Percentiles rank a stretch among this genome's conserved stretches.
These are phyloP conservation scores for Stachybotrys chartarum DNA, from an alignment of 2,329 filamentous ascomycete genomes.

Conservation along the genomic window DNA sequence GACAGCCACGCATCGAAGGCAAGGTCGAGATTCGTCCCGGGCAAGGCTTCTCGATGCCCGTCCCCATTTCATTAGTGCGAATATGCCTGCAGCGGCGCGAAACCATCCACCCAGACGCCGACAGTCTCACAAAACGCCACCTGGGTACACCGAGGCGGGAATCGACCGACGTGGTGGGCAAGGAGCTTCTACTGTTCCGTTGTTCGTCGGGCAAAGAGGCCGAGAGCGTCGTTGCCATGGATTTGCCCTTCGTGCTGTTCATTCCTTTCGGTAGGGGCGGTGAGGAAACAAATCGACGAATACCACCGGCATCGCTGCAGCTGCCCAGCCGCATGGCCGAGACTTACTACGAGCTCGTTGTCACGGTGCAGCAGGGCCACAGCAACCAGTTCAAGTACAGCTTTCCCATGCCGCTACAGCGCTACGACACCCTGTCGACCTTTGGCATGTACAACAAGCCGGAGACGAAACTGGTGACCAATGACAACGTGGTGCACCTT, in stretches of 20 bases:
- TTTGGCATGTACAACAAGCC: conserved; percentile 99
- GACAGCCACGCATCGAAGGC: conserved; percentile 88
- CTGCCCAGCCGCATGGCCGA: conserved; percentile 90
- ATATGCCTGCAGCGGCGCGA: conserved; percentile 91
- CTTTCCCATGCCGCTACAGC: conserved; percentile 82
- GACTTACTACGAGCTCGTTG: conserved; percentile 93
- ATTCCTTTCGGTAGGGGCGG: conserved; percentile 91
- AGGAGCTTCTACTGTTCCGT: conserved; percentile 87
- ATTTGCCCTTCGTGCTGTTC: conserved; percentile 93
- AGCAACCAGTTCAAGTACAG: conserved; percentile 82
- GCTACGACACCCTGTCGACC: conserved; percentile 94
- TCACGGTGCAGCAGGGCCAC: conserved; percentile 87
- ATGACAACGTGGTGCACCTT: conserved; percentile 85
- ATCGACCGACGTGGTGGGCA: conserved; percentile 85
- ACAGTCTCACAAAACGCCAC: conserved; percentile 88
- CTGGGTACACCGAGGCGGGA: conserved; percentile 86
- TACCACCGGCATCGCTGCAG: conserved; percentile 87
- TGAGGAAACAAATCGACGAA: conserved; percentile 80
- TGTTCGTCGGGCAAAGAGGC: conserved; percentile 77
- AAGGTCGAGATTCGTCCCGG: conserved; percentile 93
- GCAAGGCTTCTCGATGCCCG: conserved; percentile 78
- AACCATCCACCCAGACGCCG: conserved; percentile 92
- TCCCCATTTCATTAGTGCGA: conserved; percentile 85
- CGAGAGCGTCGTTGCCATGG: conserved; percentile 90
- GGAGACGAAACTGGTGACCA: conserved; percentile 76